A percentile compares a stretch with the other conserved stretches of the same genome.
Conservation (phyloP, 192 early-diverging fungal genomes). For the Rhizophagus prolifer region DNA sequence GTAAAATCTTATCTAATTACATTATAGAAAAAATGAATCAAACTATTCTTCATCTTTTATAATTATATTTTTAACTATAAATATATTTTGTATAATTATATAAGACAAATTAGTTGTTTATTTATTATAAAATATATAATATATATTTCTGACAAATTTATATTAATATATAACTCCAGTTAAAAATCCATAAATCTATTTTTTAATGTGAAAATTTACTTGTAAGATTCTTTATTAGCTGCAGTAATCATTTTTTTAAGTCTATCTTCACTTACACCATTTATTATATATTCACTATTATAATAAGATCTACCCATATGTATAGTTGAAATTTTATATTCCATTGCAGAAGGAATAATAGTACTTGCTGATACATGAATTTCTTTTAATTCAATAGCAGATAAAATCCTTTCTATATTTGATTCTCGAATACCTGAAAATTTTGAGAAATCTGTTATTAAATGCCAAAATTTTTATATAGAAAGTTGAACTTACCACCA, state of each 20-base stretch:
- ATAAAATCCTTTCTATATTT: slow-evolving; percentile 47
- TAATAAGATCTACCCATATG: slow-evolving; percentile 42
- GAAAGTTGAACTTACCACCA: slow-evolving; percentile 43
- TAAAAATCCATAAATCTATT: too few species aligned
- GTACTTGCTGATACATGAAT: slow-evolving; percentile 58
- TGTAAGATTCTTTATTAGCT: neutral
- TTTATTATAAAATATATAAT: too few species aligned
- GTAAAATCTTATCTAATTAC: too few species aligned
- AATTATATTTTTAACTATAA: too few species aligned
- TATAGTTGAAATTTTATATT: slow-evolving; percentile 37
- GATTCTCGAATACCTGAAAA: slow-evolving; percentile 48
- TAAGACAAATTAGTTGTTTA: too few species aligned
- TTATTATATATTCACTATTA: slow-evolving; percentile 37
- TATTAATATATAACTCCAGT: too few species aligned
- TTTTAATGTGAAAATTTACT: neutral
- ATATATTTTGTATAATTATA: too few species aligned
- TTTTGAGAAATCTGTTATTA: neutral
- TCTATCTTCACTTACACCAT: slow-evolving; percentile 32
- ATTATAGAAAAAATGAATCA: too few species aligned
- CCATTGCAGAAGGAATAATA: slow-evolving; percentile 36
- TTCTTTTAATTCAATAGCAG: slow-evolving; percentile 41
- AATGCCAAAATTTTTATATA: neutral
- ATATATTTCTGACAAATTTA: too few species aligned
- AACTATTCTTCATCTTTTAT: too few species aligned
- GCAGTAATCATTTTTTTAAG: slow-evolving; percentile 33